Evolutionary conservation across 345 rosid genomes (phyloP).

Genomic region (Syzygium jambos): DNA sequence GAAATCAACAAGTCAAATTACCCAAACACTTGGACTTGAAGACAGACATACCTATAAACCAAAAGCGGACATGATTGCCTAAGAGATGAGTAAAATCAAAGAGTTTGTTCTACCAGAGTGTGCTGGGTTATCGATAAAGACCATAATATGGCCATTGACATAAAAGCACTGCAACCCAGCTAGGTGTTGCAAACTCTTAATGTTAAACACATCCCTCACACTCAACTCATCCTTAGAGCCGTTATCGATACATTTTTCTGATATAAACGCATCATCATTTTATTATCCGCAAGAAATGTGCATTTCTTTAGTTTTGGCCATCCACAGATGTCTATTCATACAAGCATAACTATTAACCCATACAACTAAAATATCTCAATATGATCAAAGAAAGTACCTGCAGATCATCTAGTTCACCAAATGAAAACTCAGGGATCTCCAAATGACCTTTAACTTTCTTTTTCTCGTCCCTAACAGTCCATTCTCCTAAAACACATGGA

Average conservation of each 20-base stretch:
- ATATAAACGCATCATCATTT: not conserved
- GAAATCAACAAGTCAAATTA: not conserved
- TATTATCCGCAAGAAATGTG: not conserved
- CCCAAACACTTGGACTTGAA: not conserved
- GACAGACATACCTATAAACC: not conserved
- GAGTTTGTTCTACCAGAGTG: not conserved
- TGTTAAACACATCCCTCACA: not conserved
- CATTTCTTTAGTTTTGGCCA: not conserved
- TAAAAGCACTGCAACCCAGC: not conserved
- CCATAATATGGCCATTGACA: not conserved
- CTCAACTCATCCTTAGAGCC: not conserved
- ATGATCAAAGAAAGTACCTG: slow-evolving; percentile 36
- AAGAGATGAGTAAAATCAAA: not conserved
- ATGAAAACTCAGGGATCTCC: slow-evolving; percentile 79
- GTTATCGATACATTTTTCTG: not conserved
- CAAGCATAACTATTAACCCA: not conserved
- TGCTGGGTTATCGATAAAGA: not conserved
- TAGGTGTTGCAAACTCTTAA: not conserved
- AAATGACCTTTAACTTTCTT: slow-evolving; percentile 54
- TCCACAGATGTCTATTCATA: not conserved
- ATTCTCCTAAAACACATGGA: slow-evolving; percentile 48
- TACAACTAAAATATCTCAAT: not conserved
- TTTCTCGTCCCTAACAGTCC: slow-evolving; percentile 58
- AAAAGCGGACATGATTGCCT: not conserved
- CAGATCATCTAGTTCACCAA: slow-evolving; percentile 87